Evolutionary conservation across 2,329 filamentous ascomycete species (phyloP).

Genomic region (Saccharata proteae): DNA sequence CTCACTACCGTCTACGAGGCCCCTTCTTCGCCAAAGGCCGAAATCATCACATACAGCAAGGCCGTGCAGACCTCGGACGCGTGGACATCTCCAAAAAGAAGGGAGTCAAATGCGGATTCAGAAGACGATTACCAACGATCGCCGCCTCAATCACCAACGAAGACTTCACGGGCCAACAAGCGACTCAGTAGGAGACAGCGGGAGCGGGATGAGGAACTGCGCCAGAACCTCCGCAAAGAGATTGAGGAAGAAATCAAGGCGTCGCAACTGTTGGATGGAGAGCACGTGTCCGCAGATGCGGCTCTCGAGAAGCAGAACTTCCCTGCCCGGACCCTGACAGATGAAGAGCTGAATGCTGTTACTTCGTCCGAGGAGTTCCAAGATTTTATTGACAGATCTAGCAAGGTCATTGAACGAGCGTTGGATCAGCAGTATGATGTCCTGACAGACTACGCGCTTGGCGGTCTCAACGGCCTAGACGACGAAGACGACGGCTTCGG

Average conservation of each 20-base stretch:
- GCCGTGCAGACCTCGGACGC: slow-evolving; percentile 81
- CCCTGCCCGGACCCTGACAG: slow-evolving; percentile 65
- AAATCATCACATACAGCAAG: slow-evolving; percentile 94
- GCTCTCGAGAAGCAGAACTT: slow-evolving; percentile 42
- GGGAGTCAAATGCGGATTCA: slow-evolving; percentile 43
- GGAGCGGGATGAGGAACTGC: slow-evolving; percentile 78
- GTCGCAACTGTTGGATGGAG: slow-evolving; percentile 38
- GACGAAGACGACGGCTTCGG: slow-evolving; percentile 68
- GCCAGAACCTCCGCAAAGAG: slow-evolving; percentile 72
- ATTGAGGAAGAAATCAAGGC: slow-evolving; percentile 82
- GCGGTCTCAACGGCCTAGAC: slow-evolving; percentile 61
- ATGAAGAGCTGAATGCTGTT: slow-evolving; percentile 80
- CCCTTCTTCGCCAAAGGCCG: slow-evolving; percentile 56
- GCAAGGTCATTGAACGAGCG: slow-evolving; percentile 92
- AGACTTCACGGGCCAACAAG: slow-evolving; percentile 48
- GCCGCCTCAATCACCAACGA: slow-evolving; percentile 38
- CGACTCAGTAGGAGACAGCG: slow-evolving; percentile 66
- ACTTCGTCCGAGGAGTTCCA: slow-evolving; percentile 87
- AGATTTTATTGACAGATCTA: slow-evolving; percentile 89
- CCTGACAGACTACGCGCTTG: slow-evolving; percentile 82
- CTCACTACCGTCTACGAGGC: slow-evolving; percentile 72
- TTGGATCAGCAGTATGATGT: slow-evolving; percentile 88
- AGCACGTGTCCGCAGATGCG: slow-evolving; percentile 33
- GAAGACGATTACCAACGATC: slow-evolving; percentile 53
- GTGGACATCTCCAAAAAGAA: slow-evolving; percentile 46